Conservation (phyloP, 192 early-diverging fungal genomes). For the Backusella tarrabulga region DNA sequence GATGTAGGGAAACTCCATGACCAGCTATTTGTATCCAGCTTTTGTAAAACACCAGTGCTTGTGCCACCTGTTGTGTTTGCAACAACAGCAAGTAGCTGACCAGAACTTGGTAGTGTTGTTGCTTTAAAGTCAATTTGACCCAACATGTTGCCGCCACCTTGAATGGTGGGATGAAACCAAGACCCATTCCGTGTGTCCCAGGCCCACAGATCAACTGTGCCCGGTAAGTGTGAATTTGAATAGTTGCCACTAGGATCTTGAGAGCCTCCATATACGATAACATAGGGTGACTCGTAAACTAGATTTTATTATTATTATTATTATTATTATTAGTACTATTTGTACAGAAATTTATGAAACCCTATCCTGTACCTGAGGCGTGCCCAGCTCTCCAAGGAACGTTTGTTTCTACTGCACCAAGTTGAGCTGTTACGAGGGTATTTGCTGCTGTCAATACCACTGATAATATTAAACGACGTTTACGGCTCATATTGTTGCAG, state of each 20-base stretch:
- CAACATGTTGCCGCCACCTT: slow-evolving; percentile 14
- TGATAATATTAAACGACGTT: background rate
- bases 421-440: background rate
- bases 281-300: slow-evolving; percentile 35
- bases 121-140: slow-evolving; percentile 42
- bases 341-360: background rate
- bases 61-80: slow-evolving; percentile 40
- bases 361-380: slow-evolving; percentile 26
- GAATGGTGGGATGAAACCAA: slow-evolving; percentile 44
- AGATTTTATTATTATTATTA: background rate
- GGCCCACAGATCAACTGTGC: slow-evolving; percentile 44
- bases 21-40: slow-evolving; percentile 45
- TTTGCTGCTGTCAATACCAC: background rate
- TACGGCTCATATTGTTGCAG: background rate
- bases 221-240: slow-evolving; percentile 12
- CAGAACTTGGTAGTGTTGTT: slow-evolving; percentile 37
- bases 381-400: slow-evolving; percentile 37
- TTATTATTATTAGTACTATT: slow-evolving; percentile 2
- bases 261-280: slow-evolving; percentile 49
- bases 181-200: slow-evolving; percentile 44
- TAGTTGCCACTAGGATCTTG: slow-evolving; percentile 32
- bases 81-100: slow-evolving; percentile 42
- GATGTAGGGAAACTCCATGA: slow-evolving; percentile 45
- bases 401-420: slow-evolving; percentile 24
- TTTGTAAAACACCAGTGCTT: slow-evolving; percentile 27